Conservation (phyloP, 768 basidiomycete genomes). For the Suillus variegatus region DNA sequence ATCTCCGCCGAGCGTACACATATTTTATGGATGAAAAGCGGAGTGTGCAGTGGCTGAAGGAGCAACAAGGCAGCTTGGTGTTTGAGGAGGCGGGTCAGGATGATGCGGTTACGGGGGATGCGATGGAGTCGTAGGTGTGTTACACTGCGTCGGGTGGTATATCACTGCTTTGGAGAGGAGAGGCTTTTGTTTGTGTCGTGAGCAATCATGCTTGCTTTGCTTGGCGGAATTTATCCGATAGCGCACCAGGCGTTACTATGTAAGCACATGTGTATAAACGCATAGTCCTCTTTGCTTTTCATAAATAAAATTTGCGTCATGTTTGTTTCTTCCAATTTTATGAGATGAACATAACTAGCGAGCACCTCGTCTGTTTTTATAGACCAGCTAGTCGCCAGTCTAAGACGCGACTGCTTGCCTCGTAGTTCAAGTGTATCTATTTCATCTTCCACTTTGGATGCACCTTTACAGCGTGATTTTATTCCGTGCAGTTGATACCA, state of each 20-base stretch:
- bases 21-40: slow-evolving; percentile 95
- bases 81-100: slow-evolving; percentile 58
- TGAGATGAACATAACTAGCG: background rate
- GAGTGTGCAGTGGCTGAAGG: slow-evolving; percentile 89
- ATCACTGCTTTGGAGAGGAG: background rate
- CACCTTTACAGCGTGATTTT: too few relatives aligned
- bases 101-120: slow-evolving; percentile 32
- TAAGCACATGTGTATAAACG: background rate
- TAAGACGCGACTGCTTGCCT: background rate
- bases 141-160: too few relatives aligned
- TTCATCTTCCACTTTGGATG: too few relatives aligned
- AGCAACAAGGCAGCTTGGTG: slow-evolving; percentile 73
- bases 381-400: background rate
- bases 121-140: slow-evolving; percentile 36
- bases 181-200: background rate
- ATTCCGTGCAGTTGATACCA: background rate
- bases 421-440: too few relatives aligned
- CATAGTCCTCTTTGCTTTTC: background rate
- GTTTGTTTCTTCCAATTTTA: background rate
- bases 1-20: slow-evolving; percentile 79
- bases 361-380: background rate
- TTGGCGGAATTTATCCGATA: background rate
- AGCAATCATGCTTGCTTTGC: background rate
- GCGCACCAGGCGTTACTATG: background rate
- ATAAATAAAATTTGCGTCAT: background rate